phyloP scores from a whole-genome alignment of 345 rosid species.

The Eucalyptus sideroxylon region DNA sequence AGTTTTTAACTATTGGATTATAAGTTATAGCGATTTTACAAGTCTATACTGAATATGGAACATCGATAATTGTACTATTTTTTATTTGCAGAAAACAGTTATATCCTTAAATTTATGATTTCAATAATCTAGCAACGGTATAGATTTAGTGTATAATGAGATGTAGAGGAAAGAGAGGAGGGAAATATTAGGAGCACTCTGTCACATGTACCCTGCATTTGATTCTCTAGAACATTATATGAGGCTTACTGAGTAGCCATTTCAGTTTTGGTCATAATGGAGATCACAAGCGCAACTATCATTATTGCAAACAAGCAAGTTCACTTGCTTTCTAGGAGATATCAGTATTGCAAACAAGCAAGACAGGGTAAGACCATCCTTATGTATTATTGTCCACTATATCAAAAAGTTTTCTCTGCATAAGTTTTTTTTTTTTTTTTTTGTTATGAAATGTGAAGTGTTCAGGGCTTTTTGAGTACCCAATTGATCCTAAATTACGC shows the following conservation, averaged over 20 bases:
- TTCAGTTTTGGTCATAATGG: background rate
- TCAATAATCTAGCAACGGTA: background rate
- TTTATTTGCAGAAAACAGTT: fast-evolving
- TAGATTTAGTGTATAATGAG: background rate
- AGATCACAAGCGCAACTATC: background rate
- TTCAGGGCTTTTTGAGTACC: background rate
- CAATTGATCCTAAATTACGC: background rate
- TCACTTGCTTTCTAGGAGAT: background rate
- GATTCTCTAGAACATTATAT: background rate
- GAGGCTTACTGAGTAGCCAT: background rate
- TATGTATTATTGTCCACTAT: background rate
- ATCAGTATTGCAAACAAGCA: background rate
- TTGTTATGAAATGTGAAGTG: background rate
- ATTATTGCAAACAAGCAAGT: background rate
- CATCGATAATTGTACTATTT: background rate
- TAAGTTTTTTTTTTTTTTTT: background rate
- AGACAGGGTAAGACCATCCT: background rate
- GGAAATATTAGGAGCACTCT: background rate
- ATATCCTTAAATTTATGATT: background rate
- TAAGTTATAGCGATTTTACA: background rate
- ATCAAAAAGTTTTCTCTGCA: background rate
- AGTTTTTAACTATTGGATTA: background rate
- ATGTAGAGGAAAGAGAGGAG: background rate
- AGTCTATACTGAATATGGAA: background rate
- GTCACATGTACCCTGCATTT: background rate